Evolutionary conservation across 2,329 filamentous ascomycete species (phyloP), one percentile per base, ranked within the genome.

Genomic region (Hypocrella siamensis): DNA sequence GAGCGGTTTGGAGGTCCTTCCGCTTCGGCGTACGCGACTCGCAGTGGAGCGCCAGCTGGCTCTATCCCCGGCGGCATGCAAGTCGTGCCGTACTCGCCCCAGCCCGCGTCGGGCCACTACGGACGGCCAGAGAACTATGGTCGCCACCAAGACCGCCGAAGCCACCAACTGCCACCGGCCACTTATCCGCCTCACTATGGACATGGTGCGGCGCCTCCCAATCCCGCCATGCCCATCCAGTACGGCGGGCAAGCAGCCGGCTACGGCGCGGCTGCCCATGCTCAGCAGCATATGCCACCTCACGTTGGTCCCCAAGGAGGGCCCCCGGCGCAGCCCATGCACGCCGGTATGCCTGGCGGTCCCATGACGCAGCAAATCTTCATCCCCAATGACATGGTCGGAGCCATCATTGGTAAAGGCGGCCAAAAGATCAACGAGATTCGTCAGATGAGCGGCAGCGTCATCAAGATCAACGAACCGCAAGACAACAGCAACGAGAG

Each of bases 371-470:
- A 98, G 58, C 90, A 98, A 58, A 98, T 98, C 43, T 98, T 81
- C 61, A 98, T 98, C 46, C 90, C 90, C 36, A 98, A 98, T 52
- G 90, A 98, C 50, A 96, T 98, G 90, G 90, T 98, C 33, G 90
- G 90, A 40, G 90, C 90, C 34, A 98, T 98, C 47, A 98, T 98
- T 46, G 90, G 90, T 49, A 98, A 98, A 62, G 90, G 90, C 39
- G 90, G 90, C 41, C 82, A 85, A 34, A 98, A 98, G 71, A 98
- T 98, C 67, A 98, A 98, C 52, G 90, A 98, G 60, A 98, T 98
- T 42, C 77, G 90, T 44, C 85, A 94, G 55, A 75, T 98, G 46
- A 92, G 82, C 54, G 90, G 88, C 44, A 96, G 88, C 60, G 86
- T 98, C 29, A 96, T 98, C 57, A 98, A 98, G 67, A 98, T 98